Evolutionary conservation across 2,329 filamentous ascomycete species (phyloP).

Genomic region (Ceratocystiopsis minuta): DNA sequence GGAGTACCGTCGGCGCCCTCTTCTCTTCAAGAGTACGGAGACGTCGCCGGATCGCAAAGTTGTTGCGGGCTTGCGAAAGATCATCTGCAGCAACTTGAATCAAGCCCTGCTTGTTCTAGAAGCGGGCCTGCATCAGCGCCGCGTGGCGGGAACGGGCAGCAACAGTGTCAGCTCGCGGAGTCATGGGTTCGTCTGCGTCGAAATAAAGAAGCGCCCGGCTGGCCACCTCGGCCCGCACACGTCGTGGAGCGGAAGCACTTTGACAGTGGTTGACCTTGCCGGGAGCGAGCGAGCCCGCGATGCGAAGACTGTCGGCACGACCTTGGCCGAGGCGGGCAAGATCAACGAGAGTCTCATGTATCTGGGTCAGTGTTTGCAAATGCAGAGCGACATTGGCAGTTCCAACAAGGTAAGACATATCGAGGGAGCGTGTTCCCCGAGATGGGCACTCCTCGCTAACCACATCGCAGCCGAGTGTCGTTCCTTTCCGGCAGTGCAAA

Average conservation of each 20-base stretch:
- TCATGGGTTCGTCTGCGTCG: slow-evolving; percentile 90
- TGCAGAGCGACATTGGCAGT: slow-evolving; percentile 66
- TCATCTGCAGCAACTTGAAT: slow-evolving; percentile 63
- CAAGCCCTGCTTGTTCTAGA: slow-evolving; percentile 85
- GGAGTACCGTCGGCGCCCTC: slow-evolving; percentile 54
- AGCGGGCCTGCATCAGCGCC: slow-evolving; percentile 69
- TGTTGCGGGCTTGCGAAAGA: slow-evolving; percentile 77
- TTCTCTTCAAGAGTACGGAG: slow-evolving; percentile 88
- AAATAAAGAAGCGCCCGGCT: slow-evolving; percentile 62
- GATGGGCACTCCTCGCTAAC: no score
- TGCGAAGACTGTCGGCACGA: slow-evolving; percentile 84
- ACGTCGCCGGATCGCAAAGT: slow-evolving; percentile 79
- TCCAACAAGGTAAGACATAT: slow-evolving; percentile 44
- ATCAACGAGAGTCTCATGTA: slow-evolving; percentile 99
- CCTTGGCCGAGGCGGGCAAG: slow-evolving; percentile 86
- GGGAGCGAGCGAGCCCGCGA: slow-evolving; percentile 86
- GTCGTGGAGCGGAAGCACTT: slow-evolving; percentile 56
- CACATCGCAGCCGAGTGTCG: slow-evolving; percentile 41
- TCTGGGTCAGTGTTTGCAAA: slow-evolving; percentile 86
- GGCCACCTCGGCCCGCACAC: slow-evolving; percentile 14
- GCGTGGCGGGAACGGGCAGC: slow-evolving; percentile 77
- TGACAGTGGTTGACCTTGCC: slow-evolving; percentile 83
- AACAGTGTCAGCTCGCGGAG: slow-evolving; percentile 86
- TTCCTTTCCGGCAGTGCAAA: slow-evolving; percentile 71
- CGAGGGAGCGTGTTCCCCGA: no score